Evolutionary conservation across 257 asterid genomes (phyloP).

Genomic region (Mitragyna speciosa): DNA sequence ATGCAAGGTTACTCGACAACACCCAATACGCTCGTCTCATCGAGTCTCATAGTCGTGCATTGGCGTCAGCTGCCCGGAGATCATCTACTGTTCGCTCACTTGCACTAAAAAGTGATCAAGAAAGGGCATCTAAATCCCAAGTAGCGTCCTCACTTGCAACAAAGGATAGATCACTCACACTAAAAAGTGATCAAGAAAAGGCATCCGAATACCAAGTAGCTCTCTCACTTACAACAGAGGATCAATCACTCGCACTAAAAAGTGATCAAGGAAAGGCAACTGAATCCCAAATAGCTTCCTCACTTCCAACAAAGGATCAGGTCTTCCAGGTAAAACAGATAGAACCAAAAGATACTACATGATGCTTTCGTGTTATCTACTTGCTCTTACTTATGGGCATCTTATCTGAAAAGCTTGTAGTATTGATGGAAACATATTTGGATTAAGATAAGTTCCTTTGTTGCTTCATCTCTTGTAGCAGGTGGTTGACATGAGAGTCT

Average conservation of each 20-base stretch:
- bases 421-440: background rate
- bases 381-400: background rate
- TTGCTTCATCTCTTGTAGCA: slow-evolving; percentile 20
- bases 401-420: background rate
- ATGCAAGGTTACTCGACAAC: slow-evolving; percentile 22
- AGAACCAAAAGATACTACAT: background rate
- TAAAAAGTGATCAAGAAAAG: slow-evolving; percentile 20
- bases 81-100: slow-evolving; percentile 26
- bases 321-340: slow-evolving; percentile 45
- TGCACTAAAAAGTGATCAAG: slow-evolving; percentile 19
- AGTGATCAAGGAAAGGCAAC: slow-evolving; percentile 14
- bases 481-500: slow-evolving; percentile 92
- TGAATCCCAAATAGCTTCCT: slow-evolving; percentile 27
- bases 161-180: slow-evolving; percentile 23
- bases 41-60: slow-evolving; percentile 12
- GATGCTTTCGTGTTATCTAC: background rate
- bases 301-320: slow-evolving; percentile 29
- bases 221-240: background rate
- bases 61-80: slow-evolving; percentile 18
- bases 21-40: slow-evolving; percentile 32
- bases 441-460: background rate
- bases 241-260: slow-evolving; percentile 26
- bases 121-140: background rate
- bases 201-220: too few relatives aligned
- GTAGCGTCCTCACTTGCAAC: background rate